Evolutionary conservation across 1,284 basidiomycete genomes (phyloP), one percentile per base, ranked within the genome.

Genomic region (Anthracocystis panici-leucophaei): DNA sequence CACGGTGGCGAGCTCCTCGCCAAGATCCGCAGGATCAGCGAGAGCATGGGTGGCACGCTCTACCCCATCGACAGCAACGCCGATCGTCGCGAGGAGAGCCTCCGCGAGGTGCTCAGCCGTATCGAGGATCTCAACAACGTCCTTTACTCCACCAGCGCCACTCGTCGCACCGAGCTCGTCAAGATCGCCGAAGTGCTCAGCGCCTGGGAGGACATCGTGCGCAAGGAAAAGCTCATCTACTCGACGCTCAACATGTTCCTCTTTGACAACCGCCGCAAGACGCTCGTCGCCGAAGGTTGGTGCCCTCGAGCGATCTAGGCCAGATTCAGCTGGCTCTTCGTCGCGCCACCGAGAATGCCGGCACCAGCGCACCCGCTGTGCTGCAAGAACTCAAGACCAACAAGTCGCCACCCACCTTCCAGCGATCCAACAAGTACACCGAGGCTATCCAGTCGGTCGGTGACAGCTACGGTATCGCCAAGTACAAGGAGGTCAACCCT

Each of bases 1-100:
- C 97, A 99, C 82, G 97, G 97, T 38, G 91, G 94, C 53, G 91
- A 92, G 45, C 89, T 99, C 21, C 90, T 99, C 31, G 90, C 93
- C 79, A 99, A 99, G 89, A 98, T 99, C 84, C 93, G 96, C 85
- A 98, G 96, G 86, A 94, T 99, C 70, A 92, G 95, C 49, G 97
- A 98, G 87, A 95, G 93, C 33, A 97, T 99, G 93, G 95, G 97
- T 50, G 97, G 92, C 2, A 97, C 94, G 0, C 88, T 99, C 62
- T 98, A 96, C 87, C 94, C 95, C 38, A 96, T 99, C 84, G 96
- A 98, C 85, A 89, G 94, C 48, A 95, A 96, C 78, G 90, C 92
- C 2, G 93, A 95, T 87, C 95, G 93, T 86, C 93, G 97, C 53
- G 89, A 91, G 27, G 93, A 95, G 62, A 91, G 94, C 20, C 90